Base-by-base conservation (phyloP, 2,329 filamentous ascomycete genomes). In the Microdochium bolleyi region DNA sequence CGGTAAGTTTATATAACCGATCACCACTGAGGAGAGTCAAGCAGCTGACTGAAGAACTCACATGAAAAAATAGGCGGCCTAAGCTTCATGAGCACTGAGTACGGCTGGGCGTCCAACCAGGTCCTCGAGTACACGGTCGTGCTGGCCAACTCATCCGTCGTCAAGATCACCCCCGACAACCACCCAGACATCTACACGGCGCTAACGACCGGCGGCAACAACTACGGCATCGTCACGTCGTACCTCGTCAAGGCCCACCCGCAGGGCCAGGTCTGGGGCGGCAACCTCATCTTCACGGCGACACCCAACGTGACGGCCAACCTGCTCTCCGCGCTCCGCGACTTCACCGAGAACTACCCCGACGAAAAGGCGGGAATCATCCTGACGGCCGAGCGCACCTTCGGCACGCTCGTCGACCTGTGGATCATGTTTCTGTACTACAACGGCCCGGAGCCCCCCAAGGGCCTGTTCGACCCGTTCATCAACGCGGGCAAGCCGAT, bases 361-460 rank as follows among this genome's bases (percentile, higher is more conserved):
- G 82, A 85, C 57, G 71, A 76, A 54, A 83, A 82, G 62, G 82
- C 81, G 1, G 80, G 74, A 13, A 75, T 85, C 48, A 84, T 85
- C 56, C 64, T 79, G 49, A 84, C 80, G 0, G 72, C 74, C 2
- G 73, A 80, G 59, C 68, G 75, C 16, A 72, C 72, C 0, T 57
- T 68, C 3, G 61, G 71, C 2, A 69, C 70, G 11, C 54, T 74
- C 0, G 57, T 81, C 49, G 71, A 83, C 55, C 69, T 77, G 21
- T 84, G 79, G 78, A 72, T 82, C 53, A 64, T 86, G 54, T 85
- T 85, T 64, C 62, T 82, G 34, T 85, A 83, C 68, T 85, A 85
- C 62, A 79, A 86, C 62, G 83, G 78, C 1, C 72, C 74, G 0
- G 64, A 67, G 50, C 75, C 75, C 0, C 81, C 82, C 1, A 60